Conservation (phyloP, 768 basidiomycete genomes). For the Clitopilus hobsonii region DNA sequence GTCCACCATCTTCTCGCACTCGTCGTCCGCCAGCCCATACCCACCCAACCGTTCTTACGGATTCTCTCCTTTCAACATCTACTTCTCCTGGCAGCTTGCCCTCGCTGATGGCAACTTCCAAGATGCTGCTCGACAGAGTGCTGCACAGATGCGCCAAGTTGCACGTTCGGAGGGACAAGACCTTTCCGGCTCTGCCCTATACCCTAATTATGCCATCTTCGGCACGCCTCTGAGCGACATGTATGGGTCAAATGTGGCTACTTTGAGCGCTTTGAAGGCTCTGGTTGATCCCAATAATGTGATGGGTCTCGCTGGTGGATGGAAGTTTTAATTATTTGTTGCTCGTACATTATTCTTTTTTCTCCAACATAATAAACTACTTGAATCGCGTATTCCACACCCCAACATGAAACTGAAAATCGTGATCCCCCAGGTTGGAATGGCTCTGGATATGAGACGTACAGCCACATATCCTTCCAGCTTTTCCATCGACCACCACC, state of each 20-base stretch:
- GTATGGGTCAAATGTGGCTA: constrained; percentile 44
- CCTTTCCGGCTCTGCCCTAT: constrained; percentile 32
- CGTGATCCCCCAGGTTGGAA: too few species aligned
- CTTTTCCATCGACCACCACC: too few species aligned
- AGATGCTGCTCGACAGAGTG: constrained; percentile 31
- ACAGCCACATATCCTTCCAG: too few species aligned
- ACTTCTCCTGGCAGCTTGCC: constrained; percentile 37
- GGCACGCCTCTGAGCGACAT: constrained; percentile 46
- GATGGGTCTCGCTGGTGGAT: constrained; percentile 68
- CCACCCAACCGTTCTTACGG: constrained; percentile 33
- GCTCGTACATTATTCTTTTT: not conserved
- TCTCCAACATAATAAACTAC: not conserved
- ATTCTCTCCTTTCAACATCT: constrained; percentile 42
- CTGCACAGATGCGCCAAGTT: constrained; percentile 31
- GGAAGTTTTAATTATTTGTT: constrained; percentile 35
- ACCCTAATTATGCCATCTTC: constrained; percentile 56
- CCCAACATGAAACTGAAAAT: too few species aligned
- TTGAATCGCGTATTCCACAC: too few species aligned
- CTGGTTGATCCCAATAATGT: constrained; percentile 51
- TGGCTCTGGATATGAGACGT: too few species aligned
- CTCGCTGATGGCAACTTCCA: constrained; percentile 33
- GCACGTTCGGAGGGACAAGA: constrained; percentile 36
- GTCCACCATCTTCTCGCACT: constrained; percentile 31
- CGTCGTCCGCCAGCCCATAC: constrained; percentile 35
- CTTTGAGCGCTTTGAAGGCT: constrained; percentile 34